Evolutionary conservation across 805 yeast species (phyloP).

Genomic region (Monosporozyma solicola): DNA sequence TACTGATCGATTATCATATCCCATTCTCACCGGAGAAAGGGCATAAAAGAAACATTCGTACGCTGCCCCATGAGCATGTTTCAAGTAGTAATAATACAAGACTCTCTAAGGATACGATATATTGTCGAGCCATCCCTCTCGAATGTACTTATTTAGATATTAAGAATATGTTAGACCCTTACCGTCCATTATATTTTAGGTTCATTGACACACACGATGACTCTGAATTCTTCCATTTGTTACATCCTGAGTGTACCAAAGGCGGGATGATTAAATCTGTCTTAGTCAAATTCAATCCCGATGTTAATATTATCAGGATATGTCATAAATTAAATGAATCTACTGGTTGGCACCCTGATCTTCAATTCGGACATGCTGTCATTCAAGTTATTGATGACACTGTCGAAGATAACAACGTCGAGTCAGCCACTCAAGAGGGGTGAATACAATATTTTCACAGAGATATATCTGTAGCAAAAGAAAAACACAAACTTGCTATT

Average conservation of each 20-base stretch:
- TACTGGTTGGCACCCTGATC: slow-evolving; percentile 22
- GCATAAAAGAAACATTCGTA: neutral
- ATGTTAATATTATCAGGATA: neutral
- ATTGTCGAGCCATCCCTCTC: slow-evolving; percentile 34
- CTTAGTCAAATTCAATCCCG: neutral
- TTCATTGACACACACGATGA: slow-evolving; percentile 28
- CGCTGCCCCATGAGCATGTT: neutral
- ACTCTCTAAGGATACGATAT: slow-evolving; percentile 39
- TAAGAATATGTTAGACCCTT: slow-evolving; percentile 37
- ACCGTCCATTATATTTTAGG: slow-evolving; percentile 40
- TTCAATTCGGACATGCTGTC: slow-evolving; percentile 34
- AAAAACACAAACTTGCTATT: too few relatives aligned
- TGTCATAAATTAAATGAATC: neutral
- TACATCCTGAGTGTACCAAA: neutral
- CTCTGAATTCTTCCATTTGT: neutral
- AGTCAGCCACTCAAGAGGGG: too few relatives aligned
- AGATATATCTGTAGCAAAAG: too few relatives aligned
- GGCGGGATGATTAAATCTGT: neutral
- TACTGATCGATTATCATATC: slow-evolving; percentile 35
- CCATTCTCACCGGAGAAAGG: slow-evolving; percentile 31
- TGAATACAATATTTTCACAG: too few relatives aligned
- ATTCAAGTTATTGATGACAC: slow-evolving; percentile 5
- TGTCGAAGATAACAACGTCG: neutral
- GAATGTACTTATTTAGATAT: slow-evolving; percentile 37
- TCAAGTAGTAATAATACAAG: neutral